Base-by-base conservation (phyloP, 108 stramenopile genomes). In the Nannochloropsis oceanica region DNA sequence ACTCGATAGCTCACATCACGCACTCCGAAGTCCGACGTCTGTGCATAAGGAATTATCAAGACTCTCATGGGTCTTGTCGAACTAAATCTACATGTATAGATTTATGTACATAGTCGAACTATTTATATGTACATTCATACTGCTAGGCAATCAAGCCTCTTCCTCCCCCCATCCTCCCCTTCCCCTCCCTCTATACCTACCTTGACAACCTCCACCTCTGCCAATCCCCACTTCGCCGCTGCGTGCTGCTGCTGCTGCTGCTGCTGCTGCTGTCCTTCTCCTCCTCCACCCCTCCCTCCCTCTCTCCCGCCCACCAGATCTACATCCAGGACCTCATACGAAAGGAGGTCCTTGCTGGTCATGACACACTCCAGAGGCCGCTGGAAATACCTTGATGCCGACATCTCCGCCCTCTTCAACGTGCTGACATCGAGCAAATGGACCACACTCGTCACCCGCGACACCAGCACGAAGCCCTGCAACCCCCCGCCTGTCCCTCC, bases 361-460 rank as follows among this genome's bases (percentile, higher is more conserved):
- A 24, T 44, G 27, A 25, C 13, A 2, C 95, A 92, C 26, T 93
- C 93, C 34, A 94, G 92, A 25, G 25, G 25, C 2, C 13, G 12
- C 25, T 80, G 18, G n/a, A 93, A 97, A 83, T 91, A 99, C 2
- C 87, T 89, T 79, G 96, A 96, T 13, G 88, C 85, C 44, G 89
- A 85, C 83, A 99, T 91, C 34, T 92, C 92, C 10, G 94, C 96
- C 22, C 92, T 93, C 88, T 97, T 94, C 27, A 95, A 95, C 10
- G 95, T 90, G 13, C 93, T 80, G 12, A 97, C 97, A 88, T 98
- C 97, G 84, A 99, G 92, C 34, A 98, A 85, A 82, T 95, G 92
- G 81, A 99, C 95, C 12, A 96, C 91, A 80, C 94, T 94, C 73
- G 96, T 94, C 42, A 99, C 95, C 27, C 93, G 92, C 89, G 96